Evolutionary conservation across 2,329 filamentous ascomycete species (phyloP), one percentile per base, ranked within the genome.

Genomic region (Ascochyta pisi): DNA sequence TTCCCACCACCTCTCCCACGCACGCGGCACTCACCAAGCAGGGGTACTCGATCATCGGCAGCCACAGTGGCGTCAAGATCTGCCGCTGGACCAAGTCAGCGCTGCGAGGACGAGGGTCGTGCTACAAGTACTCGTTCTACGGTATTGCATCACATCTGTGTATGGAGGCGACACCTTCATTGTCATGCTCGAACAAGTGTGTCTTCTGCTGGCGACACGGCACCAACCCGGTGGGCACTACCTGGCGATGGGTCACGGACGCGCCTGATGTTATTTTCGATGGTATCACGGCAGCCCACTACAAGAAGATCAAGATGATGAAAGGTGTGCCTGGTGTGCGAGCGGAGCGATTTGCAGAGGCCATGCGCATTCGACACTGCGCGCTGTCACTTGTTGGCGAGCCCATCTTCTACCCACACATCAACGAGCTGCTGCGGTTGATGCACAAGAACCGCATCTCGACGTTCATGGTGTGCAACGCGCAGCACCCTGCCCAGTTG

Each of bases 191-290:
- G 60, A 98, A 98, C 81, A 98, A 99, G 76, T 98, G 95, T 76
- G 92, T 99, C 63, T 99, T 98, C 77, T 99, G 94, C 83, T 99
- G 94, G 95, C 88, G 95, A 6, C 95, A 98, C 73, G 95, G 94
- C 49, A 98, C 95, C 0, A 99, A 98, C 73, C 94, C 94, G 0
- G 95, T 98, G 0, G 93, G 93, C 43, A 98, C 95, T 3, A 96
- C 90, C 4, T 98, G 95, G 94, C 88, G 94, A 58, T 99, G 94
- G 94, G 86, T 93, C 46, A 91, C 97, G 27, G 95, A 98, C 71
- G 89, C 91, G 0, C 93, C 94, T 0, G 89, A 96, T 23, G 76
- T 92, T 67, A 96, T 98, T 66, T 96, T 97, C 71, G 80, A 89
- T 34, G 94, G 94, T 44, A 92, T 96, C 61, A 96, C 96, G 74